Conservation (phyloP, 805 yeast species). For the Citeromyces nyonsensis region DNA sequence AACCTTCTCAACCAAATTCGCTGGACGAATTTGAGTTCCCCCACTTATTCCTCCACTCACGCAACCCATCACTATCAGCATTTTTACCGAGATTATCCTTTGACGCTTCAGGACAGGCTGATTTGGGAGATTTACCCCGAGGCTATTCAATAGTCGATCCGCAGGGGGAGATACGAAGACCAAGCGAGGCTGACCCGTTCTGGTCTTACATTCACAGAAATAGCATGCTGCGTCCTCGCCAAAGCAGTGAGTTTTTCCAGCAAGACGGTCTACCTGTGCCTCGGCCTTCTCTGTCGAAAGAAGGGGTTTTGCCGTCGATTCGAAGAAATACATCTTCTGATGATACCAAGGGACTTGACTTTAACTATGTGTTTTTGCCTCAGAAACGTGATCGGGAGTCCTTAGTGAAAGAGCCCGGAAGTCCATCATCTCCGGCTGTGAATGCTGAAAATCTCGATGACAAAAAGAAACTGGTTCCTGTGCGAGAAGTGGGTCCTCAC, state of each 20-base stretch:
- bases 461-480: conserved; percentile 19
- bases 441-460: not conserved
- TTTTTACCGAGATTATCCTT: conserved; percentile 14
- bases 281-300: not conserved
- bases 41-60: conserved; percentile 1
- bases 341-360: not conserved
- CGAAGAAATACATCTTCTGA: no score
- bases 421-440: not conserved
- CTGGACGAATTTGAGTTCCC: no score
- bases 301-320: no score
- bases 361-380: conserved; percentile 1
- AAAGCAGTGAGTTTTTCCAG: not conserved
- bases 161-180: no score
- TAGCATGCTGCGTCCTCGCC: not conserved
- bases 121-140: not conserved
- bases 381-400: not conserved
- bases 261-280: not conserved
- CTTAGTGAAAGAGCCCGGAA: not conserved
- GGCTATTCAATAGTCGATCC: not conserved
- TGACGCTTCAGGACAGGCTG: conserved; percentile 6
- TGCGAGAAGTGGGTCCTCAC: conserved; percentile 23
- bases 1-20: no score
- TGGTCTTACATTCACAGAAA: not conserved
- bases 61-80: not conserved
- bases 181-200: no score